phyloP scores from a whole-genome alignment of 2,329 filamentous ascomycete species.

The Myriosclerotinia curreyana region DNA sequence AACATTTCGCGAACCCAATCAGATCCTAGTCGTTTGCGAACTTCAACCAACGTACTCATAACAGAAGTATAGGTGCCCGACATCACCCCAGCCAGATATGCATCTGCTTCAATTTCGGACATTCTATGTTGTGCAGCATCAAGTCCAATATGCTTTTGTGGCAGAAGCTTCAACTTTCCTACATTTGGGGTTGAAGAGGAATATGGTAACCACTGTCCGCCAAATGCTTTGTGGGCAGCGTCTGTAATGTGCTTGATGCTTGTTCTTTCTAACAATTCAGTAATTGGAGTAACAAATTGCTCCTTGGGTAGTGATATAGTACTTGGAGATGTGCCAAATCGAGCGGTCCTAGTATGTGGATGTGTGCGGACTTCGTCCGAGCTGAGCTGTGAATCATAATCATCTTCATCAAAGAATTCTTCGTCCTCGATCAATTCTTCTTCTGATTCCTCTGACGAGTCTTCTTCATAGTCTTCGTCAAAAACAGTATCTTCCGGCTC shows the following conservation, averaged over 20 bases:
- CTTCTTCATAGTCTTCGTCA: slow-evolving; percentile 29
- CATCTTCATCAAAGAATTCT: slow-evolving; percentile 28
- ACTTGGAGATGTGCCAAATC: slow-evolving; percentile 68
- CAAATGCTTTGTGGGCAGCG: slow-evolving; percentile 71
- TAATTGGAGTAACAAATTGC: slow-evolving; percentile 68
- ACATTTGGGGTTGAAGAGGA: slow-evolving; percentile 66
- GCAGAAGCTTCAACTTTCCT: slow-evolving; percentile 50
- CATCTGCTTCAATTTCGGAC: slow-evolving; percentile 72
- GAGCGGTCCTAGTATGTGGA: slow-evolving; percentile 69
- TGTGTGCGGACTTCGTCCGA: slow-evolving; percentile 59
- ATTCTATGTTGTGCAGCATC: slow-evolving; percentile 63
- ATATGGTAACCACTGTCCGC: slow-evolving; percentile 70
- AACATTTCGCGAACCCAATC: slow-evolving; percentile 67
- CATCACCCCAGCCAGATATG: slow-evolving; percentile 65
- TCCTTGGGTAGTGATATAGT: slow-evolving; percentile 72
- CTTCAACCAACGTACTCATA: slow-evolving; percentile 67
- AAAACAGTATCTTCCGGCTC: slow-evolving; percentile 31
- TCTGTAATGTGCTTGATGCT: slow-evolving; percentile 72
- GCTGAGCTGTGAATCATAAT: slow-evolving; percentile 33
- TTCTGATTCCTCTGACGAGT: slow-evolving; percentile 27
- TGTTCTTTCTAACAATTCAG: slow-evolving; percentile 62
- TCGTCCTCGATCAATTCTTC: slow-evolving; percentile 36
- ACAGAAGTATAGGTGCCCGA: slow-evolving; percentile 69
- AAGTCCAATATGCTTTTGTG: slow-evolving; percentile 63
- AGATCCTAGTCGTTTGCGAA: slow-evolving; percentile 68